Base-by-base conservation (phyloP, 305 asterid genomes). In the Fraxinus xanthoxyloides region DNA sequence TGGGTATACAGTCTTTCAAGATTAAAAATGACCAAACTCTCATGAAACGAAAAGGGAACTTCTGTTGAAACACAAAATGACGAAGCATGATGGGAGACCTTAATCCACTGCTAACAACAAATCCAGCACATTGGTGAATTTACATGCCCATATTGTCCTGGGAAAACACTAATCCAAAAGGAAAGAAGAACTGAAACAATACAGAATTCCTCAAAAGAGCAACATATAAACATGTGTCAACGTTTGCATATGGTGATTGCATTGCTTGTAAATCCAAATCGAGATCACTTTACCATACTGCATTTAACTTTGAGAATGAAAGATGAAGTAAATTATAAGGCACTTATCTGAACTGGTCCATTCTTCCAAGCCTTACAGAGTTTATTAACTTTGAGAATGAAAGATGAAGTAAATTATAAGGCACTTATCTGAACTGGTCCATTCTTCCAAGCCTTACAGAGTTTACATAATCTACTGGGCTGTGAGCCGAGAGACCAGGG, bases 401-500 rank as follows among this genome's bases (percentile, higher is more conserved):
- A 7, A 56, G 59, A 48, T 48, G 1, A 31, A 19, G 69, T 59
- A 3, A 19, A 59, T 59, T 59, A 59, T 2, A 21, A 59, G 69
- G 26, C 0, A 19, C 69, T 59, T 21, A 21, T 59, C 31, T 76
- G 72, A 76, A 67, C 75, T 9, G 85, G 35, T 81, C 80, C 67
- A 75, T 73, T 80, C 90, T 89, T 78, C 95, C 97, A 34, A 94
- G 93, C 85, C 99, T 87, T 70, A 94, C 80, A 6, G 98, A 93
- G 89, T 92, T 95, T 8, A 95, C 93, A 79, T 94, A 94, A 84
- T 95, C 89, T 24, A 90, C 93, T 3, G 99, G 97, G 85, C 93
- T 87, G 79, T 95, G 98, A 79, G 90, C 98, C 35, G 99, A 88
- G 19, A 95, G 40, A 56, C 98, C 98, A 0, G 99, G 99, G 7